phyloP scores from a whole-genome alignment of 108 stramenopile species.

The Nitzschia sp. region DNA sequence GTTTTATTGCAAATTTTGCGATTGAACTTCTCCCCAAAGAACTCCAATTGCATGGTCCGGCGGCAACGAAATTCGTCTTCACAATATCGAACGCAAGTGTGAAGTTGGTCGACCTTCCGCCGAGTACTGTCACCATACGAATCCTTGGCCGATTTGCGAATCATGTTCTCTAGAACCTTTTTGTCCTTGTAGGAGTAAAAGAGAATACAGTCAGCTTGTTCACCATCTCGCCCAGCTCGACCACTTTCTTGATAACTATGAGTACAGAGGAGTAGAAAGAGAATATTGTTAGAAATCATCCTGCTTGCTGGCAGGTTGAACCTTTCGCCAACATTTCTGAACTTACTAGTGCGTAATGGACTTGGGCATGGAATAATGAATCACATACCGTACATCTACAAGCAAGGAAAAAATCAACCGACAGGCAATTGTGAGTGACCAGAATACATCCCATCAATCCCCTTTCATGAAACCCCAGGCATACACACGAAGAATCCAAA shows the following conservation, averaged over 20 bases:
- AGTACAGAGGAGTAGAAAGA: not conserved
- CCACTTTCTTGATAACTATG: slow-evolving; percentile 91
- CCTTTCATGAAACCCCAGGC: no score
- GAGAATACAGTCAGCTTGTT: slow-evolving; percentile 91
- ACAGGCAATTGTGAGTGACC: not conserved
- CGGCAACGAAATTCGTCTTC: slow-evolving; percentile 86
- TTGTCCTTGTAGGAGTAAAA: slow-evolving; percentile 93
- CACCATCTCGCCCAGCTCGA: slow-evolving; percentile 95
- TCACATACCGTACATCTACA: slow-evolving; percentile 93
- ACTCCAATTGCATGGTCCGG: slow-evolving; percentile 87
- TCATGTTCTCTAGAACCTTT: slow-evolving; percentile 81
- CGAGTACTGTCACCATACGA: slow-evolving; percentile 49
- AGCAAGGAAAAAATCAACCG: no score
- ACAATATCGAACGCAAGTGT: slow-evolving; percentile 82
- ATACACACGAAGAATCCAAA: not conserved
- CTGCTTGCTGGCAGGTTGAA: not conserved
- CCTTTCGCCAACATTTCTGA: not conserved
- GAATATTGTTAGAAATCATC: not conserved
- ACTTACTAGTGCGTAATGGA: slow-evolving; percentile 95
- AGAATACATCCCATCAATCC: not conserved
- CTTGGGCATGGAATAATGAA: slow-evolving; percentile 98
- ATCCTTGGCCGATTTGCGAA: slow-evolving; percentile 59
- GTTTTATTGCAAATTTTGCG: slow-evolving; percentile 71
- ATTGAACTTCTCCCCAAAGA: slow-evolving; percentile 90
- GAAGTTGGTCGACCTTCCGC: slow-evolving; percentile 85